Base-by-base conservation (phyloP, 2,329 filamentous ascomycete genomes). In the Didymellaceae sp. region DNA sequence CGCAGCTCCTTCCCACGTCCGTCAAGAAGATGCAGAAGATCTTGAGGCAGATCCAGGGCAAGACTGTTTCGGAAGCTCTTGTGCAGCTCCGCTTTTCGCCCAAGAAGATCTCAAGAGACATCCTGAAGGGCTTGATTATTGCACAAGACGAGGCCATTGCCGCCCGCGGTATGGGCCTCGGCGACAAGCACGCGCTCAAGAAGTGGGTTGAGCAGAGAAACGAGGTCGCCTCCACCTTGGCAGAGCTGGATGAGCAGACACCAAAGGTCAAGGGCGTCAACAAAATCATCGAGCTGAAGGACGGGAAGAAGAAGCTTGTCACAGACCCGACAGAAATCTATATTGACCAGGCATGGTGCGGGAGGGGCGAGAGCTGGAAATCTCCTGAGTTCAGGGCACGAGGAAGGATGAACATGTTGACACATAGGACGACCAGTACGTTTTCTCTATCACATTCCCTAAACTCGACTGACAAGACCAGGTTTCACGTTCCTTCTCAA, bases 21-120 rank as follows among this genome's bases (percentile, higher is more conserved):
- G 80, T 90, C 58, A 99, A 99, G 85, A 99, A 99, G 79, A 81
- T 99, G 46, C 86, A 88, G 43, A 87, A 89, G 64, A 78, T 99
- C 40, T 87, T 93, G 18, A 85, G 88, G 46, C 94, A 97, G 77
- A 94, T 99, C 67, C 82, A 86, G 2, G 94, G 94, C 60, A 97
- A 97, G 82, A 87, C 87, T n/a, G 80, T 99, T 54, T 91, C 95
- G 50, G 92, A 99, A 26, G 94, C 94, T 11, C 90, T 97, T 60
- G 77, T 89, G 45, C 94, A 99, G 80, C 96, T 99, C 90, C 85
- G 87, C 47, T 97, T 93, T 78, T 93, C 88, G 73, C 90, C 91
- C 80, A 99, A 99, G 84, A 93, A 91, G 78, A 89, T 88, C 57
- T 90, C 93, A 6, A 80, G 84, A 60, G 91, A 96, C 66, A 85